Base-by-base conservation (phyloP, 2,329 filamentous ascomycete species). In the Penicillium rolfsii region DNA sequence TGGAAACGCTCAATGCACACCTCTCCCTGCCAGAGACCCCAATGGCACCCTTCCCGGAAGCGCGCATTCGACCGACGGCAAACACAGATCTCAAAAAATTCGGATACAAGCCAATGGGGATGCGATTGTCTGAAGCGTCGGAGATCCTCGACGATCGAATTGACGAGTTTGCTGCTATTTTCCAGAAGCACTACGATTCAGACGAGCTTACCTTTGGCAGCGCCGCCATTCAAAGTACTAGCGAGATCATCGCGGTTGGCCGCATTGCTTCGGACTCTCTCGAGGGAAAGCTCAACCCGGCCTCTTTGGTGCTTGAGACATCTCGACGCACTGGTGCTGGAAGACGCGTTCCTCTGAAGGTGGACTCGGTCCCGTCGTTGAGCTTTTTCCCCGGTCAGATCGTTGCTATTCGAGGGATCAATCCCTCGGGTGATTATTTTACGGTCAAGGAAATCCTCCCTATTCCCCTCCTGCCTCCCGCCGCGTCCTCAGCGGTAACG, bases 351-450 rank as follows among this genome's bases (percentile, higher is more conserved):
- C 91, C 92, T 4, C 77, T 99, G 19, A 91, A 91, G 65, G 81
- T 97, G 59, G 85, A 89, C 62, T 84, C 84, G 2, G 75, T 96
- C 1, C 79, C 82, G 65, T 84, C 78, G 1, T 95, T 90, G 77
- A 89, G 91, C 73, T 91, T 98, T 80, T 98, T 98, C 74, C 95
- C 94, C 0, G 95, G 95, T 5, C 93, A 98, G 73, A 92, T 98
- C 55, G 91, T 97, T 33, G 95, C 94, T 6, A 78, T 98, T 30
- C 85, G 85, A 63, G 95, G 95, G 7, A 92, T 88, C 68, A 99
- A 99, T 73, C 88, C 92, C 22, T 92, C 91, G 0, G 94, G 94
- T 0, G 85, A 88, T 40, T 89, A 91, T 69, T 97, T 98, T 68
- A 85, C 88, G 0, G 92, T 95, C 35, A 87, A 85, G 36, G 88